A percentile compares a stretch with the other conserved stretches of the same genome.
Evolutionary conservation across 1,284 basidiomycete species (phyloP).

Genomic region (Sanghuangporus sanghuang): DNA sequence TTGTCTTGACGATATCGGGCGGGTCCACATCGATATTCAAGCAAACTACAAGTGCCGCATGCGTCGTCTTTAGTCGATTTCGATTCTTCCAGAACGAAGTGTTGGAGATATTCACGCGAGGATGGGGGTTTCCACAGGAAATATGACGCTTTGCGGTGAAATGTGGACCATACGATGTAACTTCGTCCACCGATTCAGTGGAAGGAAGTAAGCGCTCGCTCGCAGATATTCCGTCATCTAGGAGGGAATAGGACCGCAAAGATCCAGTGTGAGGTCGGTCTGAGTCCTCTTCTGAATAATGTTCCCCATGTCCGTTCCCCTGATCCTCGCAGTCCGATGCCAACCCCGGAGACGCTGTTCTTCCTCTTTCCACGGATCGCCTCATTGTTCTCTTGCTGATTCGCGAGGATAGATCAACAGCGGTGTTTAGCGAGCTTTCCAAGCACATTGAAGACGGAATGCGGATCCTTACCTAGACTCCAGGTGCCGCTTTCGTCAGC

Average conservation of each 20-base stretch:
- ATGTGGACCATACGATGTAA: conserved; percentile 29
- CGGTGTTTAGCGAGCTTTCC: background rate
- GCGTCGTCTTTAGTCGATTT: conserved; percentile 85
- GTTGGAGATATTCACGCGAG: conserved; percentile 57
- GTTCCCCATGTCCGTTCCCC: conserved; percentile 11
- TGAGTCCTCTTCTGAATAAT: conserved; percentile 12
- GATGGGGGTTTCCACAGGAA: conserved; percentile 76
- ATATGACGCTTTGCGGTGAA: conserved; percentile 84
- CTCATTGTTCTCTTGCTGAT: background rate
- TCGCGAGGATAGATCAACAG: too few relatives aligned
- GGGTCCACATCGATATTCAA: conserved; percentile 98
- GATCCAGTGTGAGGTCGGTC: conserved; percentile 1
- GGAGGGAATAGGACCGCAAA: conserved; percentile 1
- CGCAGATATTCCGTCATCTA: conserved; percentile 12
- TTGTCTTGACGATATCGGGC: conserved; percentile 96
- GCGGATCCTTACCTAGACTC: background rate
- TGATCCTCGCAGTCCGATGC: background rate
- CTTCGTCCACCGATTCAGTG: conserved; percentile 20
- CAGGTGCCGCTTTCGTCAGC: background rate
- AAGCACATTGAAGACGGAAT: too few relatives aligned
- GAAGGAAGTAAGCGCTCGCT: conserved; percentile 16
- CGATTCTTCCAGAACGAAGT: conserved; percentile 77
- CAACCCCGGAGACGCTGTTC: background rate
- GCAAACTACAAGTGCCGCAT: conserved; percentile 92
- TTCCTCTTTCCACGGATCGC: conserved; percentile 5